Base-by-base conservation (phyloP, 495 filamentous ascomycete species). In the Aspergillus affinis region DNA sequence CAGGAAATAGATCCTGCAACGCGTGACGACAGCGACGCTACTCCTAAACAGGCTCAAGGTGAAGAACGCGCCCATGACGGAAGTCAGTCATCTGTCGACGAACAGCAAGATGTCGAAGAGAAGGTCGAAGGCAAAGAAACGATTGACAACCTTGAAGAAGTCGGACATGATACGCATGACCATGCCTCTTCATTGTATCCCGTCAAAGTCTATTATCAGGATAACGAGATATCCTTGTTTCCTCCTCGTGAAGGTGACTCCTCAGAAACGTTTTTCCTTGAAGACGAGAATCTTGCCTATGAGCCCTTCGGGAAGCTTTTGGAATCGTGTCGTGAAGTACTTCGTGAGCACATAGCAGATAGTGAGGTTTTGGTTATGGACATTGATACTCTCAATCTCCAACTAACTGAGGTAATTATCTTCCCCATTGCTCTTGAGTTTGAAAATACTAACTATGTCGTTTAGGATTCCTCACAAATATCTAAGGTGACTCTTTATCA, bases 201-300 rank as follows among this genome's bases (percentile, higher is more conserved):
- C 57, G 79, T 79, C 45, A 84, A 84, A 45, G 82, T 94, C 47
- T 65, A 81, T 12, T 94, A 92, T 69, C 81, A 85, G 59, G 81
- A 84, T 8, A 82, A 73, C 51, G 84, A 85, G 64, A 91, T 92
- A 53, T 84, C 84, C 13, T 75, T 96, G 8, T 91, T 94, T 61
- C 86, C 88, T 36, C 85, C 83, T 23, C 73, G 79, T 20, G 78
- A 84, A 58, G 80, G 84, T 44, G 85, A 90, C 61, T 83, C 85
- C 55, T 79, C 86, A 0, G 85, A 90, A 51, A 83, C 83, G 10
- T 95, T 85, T 64, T 90, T 96, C 54, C 81, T 97, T 13, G 78
- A 86, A 58, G 87, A 93, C 64, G 80, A 84, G 61, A 75, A 78
- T 21, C 74, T 88, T 1, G 78, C 86, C 17, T 80, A 86, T 51